Base-by-base conservation (phyloP, 371 early-diverging fungal species). In the Dinochytrium kinnereticum region DNA sequence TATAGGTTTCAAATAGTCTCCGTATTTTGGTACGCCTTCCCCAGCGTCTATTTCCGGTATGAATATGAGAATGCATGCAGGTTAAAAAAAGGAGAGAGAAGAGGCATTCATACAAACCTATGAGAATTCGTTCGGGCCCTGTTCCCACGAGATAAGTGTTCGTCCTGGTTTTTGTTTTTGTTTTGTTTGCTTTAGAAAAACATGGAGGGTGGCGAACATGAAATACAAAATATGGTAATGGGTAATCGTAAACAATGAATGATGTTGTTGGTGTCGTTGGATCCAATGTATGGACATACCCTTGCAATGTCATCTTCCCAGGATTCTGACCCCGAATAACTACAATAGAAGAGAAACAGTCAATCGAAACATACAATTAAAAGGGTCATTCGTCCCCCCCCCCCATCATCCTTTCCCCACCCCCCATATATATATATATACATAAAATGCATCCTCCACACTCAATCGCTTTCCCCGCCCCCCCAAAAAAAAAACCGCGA, bases 81-180 rank as follows among this genome's bases (percentile, higher is more conserved):
- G 31, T 64, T 2, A 21, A 26, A 2, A 30, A 24, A 17, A 26
- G 1, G 51, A 53, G 19, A 7, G 2, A 33, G 10, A 39, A 49
- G 13, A 44, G 19, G n/a, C 19, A 40, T 39, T 2, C 1, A 36
- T 28, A 1, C 61, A 2, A 24, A 77, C 78, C 81, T 0, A 96
- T 80, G 3, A 96, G 84, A 0, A 93, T 71, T 34, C 94, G 90
- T 36, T 78, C 73, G 19, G 82, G 55, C 0, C 95, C 95, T 5
- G 85, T 81, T 15, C 97, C 97, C 31, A 95, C 82, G n/a, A 96
- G 51, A 75, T 95, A 96, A 0, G 94, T 94, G 76, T 96, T 96
- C 51, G 97, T 94, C 34, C 95, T 61, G 7, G n/a, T n/a, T n/a
- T n/a, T n/a, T n/a, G n/a, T n/a, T n/a, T n/a, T n/a, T n/a, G n/a